These are phyloP conservation scores for Sarcocystis neurona DNA, from an alignment of 169 alveolate genomes.

Conservation along the genomic window DNA sequence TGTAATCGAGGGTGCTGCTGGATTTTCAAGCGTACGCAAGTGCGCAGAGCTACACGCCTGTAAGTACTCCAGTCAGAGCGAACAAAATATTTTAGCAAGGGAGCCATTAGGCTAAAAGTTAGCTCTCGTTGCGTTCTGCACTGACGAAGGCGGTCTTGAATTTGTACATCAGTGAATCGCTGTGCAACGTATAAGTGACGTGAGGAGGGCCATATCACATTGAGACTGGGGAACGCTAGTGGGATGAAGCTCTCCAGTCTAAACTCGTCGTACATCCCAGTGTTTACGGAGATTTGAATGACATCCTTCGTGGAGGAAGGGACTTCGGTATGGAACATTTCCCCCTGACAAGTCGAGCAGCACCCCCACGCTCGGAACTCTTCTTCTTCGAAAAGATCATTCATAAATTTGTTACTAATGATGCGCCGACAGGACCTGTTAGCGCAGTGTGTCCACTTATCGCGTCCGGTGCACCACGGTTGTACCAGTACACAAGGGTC, in stretches of 20 bases:
- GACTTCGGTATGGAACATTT: slow-evolving; percentile 38
- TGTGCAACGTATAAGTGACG: slow-evolving; percentile 58
- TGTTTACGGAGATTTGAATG: background rate
- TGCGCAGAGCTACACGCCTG: slow-evolving; percentile 43
- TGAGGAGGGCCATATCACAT: slow-evolving; percentile 63
- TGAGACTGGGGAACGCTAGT: slow-evolving; percentile 57
- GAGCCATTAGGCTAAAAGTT: slow-evolving; percentile 28
- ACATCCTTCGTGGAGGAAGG: slow-evolving; percentile 7
- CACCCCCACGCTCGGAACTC: slow-evolving; percentile 65
- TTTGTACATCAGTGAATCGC: slow-evolving; percentile 30
- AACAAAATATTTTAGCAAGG: slow-evolving; percentile 35
- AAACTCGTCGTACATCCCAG: slow-evolving; percentile 41
- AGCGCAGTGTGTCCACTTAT: slow-evolving; percentile 49
- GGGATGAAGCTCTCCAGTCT: slow-evolving; percentile 57
- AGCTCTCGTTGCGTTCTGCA: slow-evolving; percentile 54
- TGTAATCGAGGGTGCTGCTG: slow-evolving; percentile 67
- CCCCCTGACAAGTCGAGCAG: slow-evolving; percentile 56
- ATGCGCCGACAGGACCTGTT: slow-evolving; percentile 47
- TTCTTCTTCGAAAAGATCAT: slow-evolving; percentile 58
- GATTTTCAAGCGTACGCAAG: slow-evolving; percentile 50
- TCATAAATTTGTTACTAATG: slow-evolving; percentile 10
- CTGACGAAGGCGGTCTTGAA: slow-evolving; percentile 60
- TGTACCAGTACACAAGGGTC: slow-evolving; percentile 21
- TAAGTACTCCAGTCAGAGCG: slow-evolving; percentile 59
- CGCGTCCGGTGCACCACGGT: background rate